These are phyloP conservation scores for Trametes punicea DNA, from an alignment of 768 basidiomycete species.

Conservation along the genomic window DNA sequence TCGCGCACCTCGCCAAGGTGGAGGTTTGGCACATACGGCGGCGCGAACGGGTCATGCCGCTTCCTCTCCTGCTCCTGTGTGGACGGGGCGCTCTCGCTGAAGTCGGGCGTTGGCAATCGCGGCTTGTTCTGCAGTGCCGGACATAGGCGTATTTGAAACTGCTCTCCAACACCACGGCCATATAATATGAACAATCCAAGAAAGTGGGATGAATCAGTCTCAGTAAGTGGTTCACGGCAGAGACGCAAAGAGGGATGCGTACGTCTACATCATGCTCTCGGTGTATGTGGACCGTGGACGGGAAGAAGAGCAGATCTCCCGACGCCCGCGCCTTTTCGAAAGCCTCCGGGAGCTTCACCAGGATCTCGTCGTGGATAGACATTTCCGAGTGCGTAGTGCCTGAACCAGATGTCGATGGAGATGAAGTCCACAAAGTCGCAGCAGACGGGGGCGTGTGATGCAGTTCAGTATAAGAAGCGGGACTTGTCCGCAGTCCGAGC, in stretches of 20 bases:
- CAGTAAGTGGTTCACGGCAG: no score
- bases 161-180: conserved; percentile 8
- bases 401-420: background rate
- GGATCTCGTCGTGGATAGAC: conserved; percentile 39
- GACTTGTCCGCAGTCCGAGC: conserved; percentile 1
- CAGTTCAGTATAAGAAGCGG: background rate
- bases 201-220: no score
- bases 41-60: conserved; percentile 71
- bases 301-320: conserved; percentile 75
- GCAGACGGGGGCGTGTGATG: background rate
- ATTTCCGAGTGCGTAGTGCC: background rate
- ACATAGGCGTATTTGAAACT: conserved; percentile 88
- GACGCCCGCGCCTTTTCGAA: conserved; percentile 57
- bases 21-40: conserved; percentile 78
- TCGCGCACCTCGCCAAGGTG: conserved; percentile 73
- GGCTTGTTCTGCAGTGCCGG: conserved; percentile 84
- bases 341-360: conserved; percentile 48
- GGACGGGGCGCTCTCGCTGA: conserved; percentile 28
- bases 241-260: conserved; percentile 16
- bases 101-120: conserved; percentile 42
- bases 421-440: background rate
- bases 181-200: background rate
- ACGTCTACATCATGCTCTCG: conserved; percentile 66
- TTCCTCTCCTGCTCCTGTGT: conserved; percentile 25
- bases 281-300: conserved; percentile 63